These are phyloP conservation scores for Fusarium pseudoanthophilum DNA, from an alignment of 2,329 filamentous ascomycete genomes.

Conservation along the genomic window DNA sequence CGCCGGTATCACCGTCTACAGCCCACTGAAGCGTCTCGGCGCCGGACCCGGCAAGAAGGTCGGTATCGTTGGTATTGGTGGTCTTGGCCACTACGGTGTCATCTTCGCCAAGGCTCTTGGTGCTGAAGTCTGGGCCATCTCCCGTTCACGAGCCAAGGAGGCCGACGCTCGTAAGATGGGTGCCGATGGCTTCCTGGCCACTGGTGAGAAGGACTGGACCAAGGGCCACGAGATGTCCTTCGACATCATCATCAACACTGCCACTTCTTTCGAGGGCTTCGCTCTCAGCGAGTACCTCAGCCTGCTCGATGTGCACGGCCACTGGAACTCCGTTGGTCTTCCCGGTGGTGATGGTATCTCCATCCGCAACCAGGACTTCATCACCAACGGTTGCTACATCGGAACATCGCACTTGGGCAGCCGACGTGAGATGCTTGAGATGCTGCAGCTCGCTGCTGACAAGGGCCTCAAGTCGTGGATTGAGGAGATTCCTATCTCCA, in stretches of 20 bases:
- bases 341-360: slow-evolving; percentile 79
- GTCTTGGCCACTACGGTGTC: slow-evolving; percentile 77
- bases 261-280: slow-evolving; percentile 75
- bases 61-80: slow-evolving; percentile 77
- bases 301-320: slow-evolving; percentile 83
- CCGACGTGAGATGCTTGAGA: slow-evolving; percentile 74
- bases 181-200: slow-evolving; percentile 69
- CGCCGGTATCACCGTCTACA: slow-evolving; percentile 83
- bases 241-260: slow-evolving; percentile 81
- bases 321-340: slow-evolving; percentile 82
- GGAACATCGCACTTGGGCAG: slow-evolving; percentile 77
- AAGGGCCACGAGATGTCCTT: slow-evolving; percentile 70
- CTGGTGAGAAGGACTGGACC: slow-evolving; percentile 67
- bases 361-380: slow-evolving; percentile 79
- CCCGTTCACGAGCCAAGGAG: slow-evolving; percentile 69
- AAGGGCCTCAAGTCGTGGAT: slow-evolving; percentile 78
- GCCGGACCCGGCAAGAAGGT: slow-evolving; percentile 83
- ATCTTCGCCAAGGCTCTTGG: slow-evolving; percentile 76
- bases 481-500: slow-evolving; percentile 78
- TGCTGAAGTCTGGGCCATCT: slow-evolving; percentile 71
- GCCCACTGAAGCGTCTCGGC: slow-evolving; percentile 79
- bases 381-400: slow-evolving; percentile 78
- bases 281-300: slow-evolving; percentile 78
- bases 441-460: slow-evolving; percentile 77
- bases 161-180: slow-evolving; percentile 68